These are phyloP conservation scores for Eimeria necatrix DNA, from an alignment of 169 alveolate species.

Conservation along the genomic window DNA sequence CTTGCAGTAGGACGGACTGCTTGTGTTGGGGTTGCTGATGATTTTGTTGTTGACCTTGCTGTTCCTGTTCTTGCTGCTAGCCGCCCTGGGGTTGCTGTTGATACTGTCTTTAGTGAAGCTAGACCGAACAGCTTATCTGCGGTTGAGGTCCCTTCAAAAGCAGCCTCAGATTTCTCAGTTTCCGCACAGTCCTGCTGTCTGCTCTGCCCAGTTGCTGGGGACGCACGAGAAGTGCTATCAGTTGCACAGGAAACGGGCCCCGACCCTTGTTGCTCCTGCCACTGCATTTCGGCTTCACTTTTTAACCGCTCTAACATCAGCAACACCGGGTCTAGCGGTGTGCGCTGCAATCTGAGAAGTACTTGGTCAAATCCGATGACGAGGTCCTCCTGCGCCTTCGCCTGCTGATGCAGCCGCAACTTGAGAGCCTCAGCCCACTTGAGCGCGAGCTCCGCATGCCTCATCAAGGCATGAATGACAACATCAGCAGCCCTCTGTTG, in stretches of 20 bases:
- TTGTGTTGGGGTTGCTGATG: background rate
- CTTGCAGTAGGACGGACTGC: background rate
- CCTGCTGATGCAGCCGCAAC: constrained; percentile 63
- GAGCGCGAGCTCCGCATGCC: constrained; percentile 59
- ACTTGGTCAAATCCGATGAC: background rate
- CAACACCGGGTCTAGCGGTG: constrained; percentile 57
- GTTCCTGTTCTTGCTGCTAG: background rate
- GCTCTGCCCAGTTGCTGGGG: background rate
- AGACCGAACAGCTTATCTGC: background rate
- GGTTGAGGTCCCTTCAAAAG: background rate
- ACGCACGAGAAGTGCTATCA: background rate
- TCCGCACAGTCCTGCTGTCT: background rate
- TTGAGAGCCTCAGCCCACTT: constrained; percentile 38
- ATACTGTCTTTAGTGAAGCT: too few species aligned
- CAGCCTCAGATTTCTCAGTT: background rate
- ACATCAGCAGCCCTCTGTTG: constrained; percentile 39
- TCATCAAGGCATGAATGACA: background rate
- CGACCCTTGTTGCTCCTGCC: background rate
- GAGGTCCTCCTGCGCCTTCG: constrained; percentile 26
- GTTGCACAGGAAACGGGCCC: background rate
- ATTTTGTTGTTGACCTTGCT: background rate
- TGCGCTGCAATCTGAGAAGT: constrained; percentile 26
- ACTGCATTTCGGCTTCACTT: background rate
- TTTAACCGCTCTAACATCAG: constrained; percentile 41
- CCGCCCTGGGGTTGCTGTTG: background rate